Base-by-base conservation (phyloP, 148 eudicot species). In the Agrostemma githago region DNA sequence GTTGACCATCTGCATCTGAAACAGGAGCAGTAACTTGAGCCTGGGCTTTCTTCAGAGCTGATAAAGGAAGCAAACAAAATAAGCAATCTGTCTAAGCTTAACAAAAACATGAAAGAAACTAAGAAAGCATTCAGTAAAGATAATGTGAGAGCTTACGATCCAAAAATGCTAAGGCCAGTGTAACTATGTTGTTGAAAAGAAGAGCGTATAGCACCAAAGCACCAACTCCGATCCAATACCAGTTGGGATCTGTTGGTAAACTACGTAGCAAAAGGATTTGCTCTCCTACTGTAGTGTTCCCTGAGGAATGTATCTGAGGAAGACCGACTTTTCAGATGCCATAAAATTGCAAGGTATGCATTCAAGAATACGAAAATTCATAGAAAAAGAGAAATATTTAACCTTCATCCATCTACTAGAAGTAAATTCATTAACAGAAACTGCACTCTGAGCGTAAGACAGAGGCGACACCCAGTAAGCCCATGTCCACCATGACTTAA, bases 401-500 rank as follows among this genome's bases (percentile, higher is more conserved):
- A 91, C 97, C 91, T 80, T 64, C 85, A 71, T 86, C 98, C 98
- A 93, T 85, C 97, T 88, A 61, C 79, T 62, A n/a, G 89, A 87
- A 44, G 84, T 81, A 72, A 94, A 91, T 74, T 94, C 98, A 72
- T 94, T 94, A 39, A 94, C 95, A 40, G 95, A 75, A 73, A 87
- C 81, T 66, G 97, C 97, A 76, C 80, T 82, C 77, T 91, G 98
- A 20, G 84, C 92, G 71, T 94, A 94, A 41, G 90, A 80, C 66
- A 94, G 79, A 19, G 98, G 98, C 40, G 98, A 91, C 48, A 91
- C 68, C 98, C 98, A 94, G 78, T 83, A 89, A 56, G 85, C 98
- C 98, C 98, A 94, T 6, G 68, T 57, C 98, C 96, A 91, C 98
- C 98, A 92, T 56, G 89, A 87, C 84, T 88, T 88, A 41, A 91